A percentile compares a stretch with the other conserved stretches of the same genome.
Evolutionary conservation across 805 yeast genomes (phyloP).

Genomic region (Nakazawaea populi): DNA sequence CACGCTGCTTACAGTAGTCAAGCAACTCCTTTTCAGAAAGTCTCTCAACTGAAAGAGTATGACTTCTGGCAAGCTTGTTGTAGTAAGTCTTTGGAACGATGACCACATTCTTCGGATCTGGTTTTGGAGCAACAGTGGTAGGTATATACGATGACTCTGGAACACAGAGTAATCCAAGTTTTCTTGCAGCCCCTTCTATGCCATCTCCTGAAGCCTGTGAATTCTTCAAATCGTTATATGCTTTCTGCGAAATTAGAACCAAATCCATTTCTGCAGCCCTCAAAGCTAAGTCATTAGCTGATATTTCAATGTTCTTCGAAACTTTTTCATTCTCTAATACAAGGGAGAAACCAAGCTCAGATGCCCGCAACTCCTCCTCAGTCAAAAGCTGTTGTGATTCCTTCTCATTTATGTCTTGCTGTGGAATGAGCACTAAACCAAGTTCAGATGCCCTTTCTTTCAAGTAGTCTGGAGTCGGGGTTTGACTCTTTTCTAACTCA

Average conservation of each 20-base stretch:
- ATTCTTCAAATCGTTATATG: conserved; percentile 14
- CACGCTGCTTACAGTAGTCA: conserved; percentile 43
- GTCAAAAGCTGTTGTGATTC: not conserved
- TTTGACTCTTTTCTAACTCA: too few species aligned
- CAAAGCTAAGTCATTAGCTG: conserved; percentile 25
- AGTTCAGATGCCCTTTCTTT: conserved; percentile 1
- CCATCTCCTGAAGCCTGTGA: conserved; percentile 16
- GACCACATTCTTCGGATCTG: conserved; percentile 53
- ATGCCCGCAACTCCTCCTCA: conserved; percentile 12
- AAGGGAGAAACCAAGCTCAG: conserved; percentile 1
- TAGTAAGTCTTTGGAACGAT: conserved; percentile 62
- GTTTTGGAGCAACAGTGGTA: conserved; percentile 49
- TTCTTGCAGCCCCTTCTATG: conserved; percentile 34
- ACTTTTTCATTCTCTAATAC: not conserved
- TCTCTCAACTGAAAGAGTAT: conserved; percentile 35
- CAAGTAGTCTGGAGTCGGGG: too few species aligned
- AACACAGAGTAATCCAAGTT: conserved; percentile 44
- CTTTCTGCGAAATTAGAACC: conserved; percentile 23
- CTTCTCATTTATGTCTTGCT: not conserved
- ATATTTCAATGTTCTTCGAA: conserved; percentile 18
- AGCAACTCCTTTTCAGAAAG: conserved; percentile 38
- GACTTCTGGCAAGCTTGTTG: conserved; percentile 45
- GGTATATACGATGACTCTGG: conserved; percentile 58
- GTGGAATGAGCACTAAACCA: not conserved
- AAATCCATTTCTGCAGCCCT: conserved; percentile 38